Percentiles rank a stretch among this genome's conserved stretches.
phyloP scores from a whole-genome alignment of 176 grass and related monocot species.

The barley (Hordeum vulgare) region DNA sequence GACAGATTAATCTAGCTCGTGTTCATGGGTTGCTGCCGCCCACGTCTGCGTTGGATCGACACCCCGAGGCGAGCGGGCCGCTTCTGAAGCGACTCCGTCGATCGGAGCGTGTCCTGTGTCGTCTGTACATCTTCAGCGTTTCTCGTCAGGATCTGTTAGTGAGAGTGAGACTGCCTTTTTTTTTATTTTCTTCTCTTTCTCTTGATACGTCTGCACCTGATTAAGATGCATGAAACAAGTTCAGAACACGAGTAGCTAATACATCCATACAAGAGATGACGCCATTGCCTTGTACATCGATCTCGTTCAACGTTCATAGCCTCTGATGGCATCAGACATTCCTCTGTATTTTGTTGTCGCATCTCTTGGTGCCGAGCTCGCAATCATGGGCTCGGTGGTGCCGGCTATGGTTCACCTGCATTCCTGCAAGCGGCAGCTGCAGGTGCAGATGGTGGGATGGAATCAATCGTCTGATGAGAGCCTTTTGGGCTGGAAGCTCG shows the following conservation, averaged over 20 bases:
- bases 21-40: not conserved
- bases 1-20: not conserved
- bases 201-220: not conserved
- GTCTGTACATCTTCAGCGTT: slow-evolving; percentile 35
- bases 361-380: not conserved
- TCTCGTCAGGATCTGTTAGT: not conserved
- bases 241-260: not conserved
- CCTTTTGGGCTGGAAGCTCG: slow-evolving; percentile 24
- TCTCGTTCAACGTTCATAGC: not conserved
- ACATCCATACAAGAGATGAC: not conserved
- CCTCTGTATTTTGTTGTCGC: not conserved
- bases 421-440: no score
- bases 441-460: slow-evolving; percentile 19
- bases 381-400: slow-evolving; percentile 20
- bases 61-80: not conserved
- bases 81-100: not conserved
- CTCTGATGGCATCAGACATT: not conserved
- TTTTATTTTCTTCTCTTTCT: not conserved
- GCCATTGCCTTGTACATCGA: not conserved
- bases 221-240: not conserved
- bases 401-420: not conserved
- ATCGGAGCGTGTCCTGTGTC: not conserved
- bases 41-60: slow-evolving; percentile 12
- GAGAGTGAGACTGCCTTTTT: slow-evolving; percentile 32
- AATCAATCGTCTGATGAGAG: slow-evolving; percentile 27